Evolutionary conservation across 2,329 filamentous ascomycete species (phyloP), one percentile per base, ranked within the genome.

Genomic region (Fusarium equiseti): DNA sequence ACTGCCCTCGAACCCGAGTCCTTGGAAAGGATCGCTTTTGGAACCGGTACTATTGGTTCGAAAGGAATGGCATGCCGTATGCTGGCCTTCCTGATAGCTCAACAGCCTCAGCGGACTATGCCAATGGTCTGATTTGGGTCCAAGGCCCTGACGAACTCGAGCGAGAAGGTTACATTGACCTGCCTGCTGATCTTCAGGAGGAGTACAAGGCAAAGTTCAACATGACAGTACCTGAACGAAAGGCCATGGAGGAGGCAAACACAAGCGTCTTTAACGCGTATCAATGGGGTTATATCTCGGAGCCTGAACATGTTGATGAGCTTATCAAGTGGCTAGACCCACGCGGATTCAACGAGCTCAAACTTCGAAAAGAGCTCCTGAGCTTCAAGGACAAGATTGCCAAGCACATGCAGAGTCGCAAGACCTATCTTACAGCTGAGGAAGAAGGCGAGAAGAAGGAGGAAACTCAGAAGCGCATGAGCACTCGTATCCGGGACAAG

Each of bases 41-140:
- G 90, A 98, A 99, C 81, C 90, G 95, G 57, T 99, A 98, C 81
- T 98, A 97, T 85, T 99, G 96, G 95, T 98, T 98, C 79, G 96
- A 99, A 81, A 91, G 95, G 68, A 99, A 98, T 77, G 96, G 95
- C 26, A 98, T 98, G 95, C 96, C 96, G 0, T 97, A 95, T 76
- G 94, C 88, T 32, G 96, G 96, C 7, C 86, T 98, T 59, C 95
- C 95, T 0, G 89, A 88, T 70, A 97, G 94, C 79, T 98, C 95
- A 18, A 98, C 95, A 2, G 92, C 94, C 2, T 86, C 90, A 48
- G 94, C 95, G 24, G 91, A 89, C 11, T 99, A 98, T 77, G 95
- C 95, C 43, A 99, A 98, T 78, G 96, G 94, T 11, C 93, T 95
- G 63, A 87, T 99, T 60, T 99, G 96, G 96, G 90, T 99, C 16